Evolutionary conservation across 2,329 filamentous ascomycete species (phyloP).

Genomic region (Hawksworthiomyces lignivorus): DNA sequence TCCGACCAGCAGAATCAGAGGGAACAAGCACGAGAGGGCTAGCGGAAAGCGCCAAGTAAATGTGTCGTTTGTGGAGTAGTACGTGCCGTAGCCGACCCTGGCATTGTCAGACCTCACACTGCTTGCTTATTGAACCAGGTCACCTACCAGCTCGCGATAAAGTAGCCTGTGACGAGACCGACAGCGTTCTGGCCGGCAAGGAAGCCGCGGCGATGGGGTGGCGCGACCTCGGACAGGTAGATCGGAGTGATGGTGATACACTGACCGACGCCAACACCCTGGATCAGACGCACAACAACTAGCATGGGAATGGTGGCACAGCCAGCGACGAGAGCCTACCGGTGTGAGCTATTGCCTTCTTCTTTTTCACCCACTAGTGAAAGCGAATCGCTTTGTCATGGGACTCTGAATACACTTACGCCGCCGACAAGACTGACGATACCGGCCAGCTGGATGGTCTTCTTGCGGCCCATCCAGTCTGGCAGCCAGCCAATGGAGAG

Average conservation of each 20-base stretch:
- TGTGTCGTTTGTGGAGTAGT: conserved; percentile 3
- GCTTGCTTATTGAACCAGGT: too few relatives aligned
- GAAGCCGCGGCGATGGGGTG: conserved; percentile 5
- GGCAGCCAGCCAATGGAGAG: conserved; percentile 9
- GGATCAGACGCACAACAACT: conserved; percentile 5
- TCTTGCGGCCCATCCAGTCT: conserved; percentile 7
- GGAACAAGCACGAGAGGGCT: conserved; percentile 32
- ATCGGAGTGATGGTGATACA: conserved; percentile 10
- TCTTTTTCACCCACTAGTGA: too few relatives aligned
- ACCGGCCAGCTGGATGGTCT: conserved; percentile 5
- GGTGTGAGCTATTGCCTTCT: too few relatives aligned
- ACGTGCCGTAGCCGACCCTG: conserved; percentile 7
- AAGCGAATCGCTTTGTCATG: too few relatives aligned
- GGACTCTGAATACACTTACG: too few relatives aligned
- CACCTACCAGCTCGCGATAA: conserved; percentile 4
- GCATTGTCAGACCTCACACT: too few relatives aligned
- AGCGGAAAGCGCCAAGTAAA: conserved; percentile 33
- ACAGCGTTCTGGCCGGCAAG: conserved; percentile 8
- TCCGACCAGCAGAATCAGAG: conserved; percentile 31
- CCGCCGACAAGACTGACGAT: conserved; percentile 6
- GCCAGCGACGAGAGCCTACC: background rate
- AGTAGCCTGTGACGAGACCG: conserved; percentile 5
- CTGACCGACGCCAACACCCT: conserved; percentile 8
- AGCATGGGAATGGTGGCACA: conserved; percentile 1
- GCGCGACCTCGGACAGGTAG: conserved; percentile 6